Evolutionary conservation across 169 alveolate genomes (phyloP).

Genomic region (Eimeria maxima): DNA sequence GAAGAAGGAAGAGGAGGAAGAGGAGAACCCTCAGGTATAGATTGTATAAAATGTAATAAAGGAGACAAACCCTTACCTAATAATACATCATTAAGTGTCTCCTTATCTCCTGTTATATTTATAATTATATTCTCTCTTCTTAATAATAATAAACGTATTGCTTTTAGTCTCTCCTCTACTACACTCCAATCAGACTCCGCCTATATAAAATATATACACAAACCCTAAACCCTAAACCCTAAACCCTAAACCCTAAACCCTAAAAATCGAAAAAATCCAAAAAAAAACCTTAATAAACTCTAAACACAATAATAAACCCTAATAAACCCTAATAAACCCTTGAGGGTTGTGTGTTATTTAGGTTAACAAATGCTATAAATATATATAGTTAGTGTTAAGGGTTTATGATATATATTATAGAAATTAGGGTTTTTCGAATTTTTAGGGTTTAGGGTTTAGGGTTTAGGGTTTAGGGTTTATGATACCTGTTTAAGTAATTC

Average conservation of each 20-base stretch:
- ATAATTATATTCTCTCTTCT: neutral
- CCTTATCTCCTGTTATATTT: neutral
- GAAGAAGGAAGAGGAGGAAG: too few relatives aligned
- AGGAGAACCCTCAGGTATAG: slow-evolving; percentile 1
- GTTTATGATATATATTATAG: too few relatives aligned
- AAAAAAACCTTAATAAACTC: neutral
- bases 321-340: slow-evolving; percentile 2
- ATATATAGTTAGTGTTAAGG: too few relatives aligned
- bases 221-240: too few relatives aligned
- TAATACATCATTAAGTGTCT: neutral
- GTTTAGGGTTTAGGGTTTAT: neutral
- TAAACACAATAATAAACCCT: neutral
- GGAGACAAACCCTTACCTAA: neutral
- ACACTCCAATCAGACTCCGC: slow-evolving; percentile 1
- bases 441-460: neutral
- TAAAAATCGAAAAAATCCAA: too few relatives aligned
- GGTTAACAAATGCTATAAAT: too few relatives aligned
- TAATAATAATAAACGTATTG: neutral
- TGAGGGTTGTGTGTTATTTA: too few relatives aligned
- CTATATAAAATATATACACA: neutral
- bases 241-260: too few relatives aligned
- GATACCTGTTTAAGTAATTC: neutral
- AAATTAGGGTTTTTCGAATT: too few relatives aligned
- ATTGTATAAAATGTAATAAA: neutral
- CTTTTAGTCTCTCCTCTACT: neutral